These are phyloP conservation scores for Plectosphaerella plurivora DNA, from an alignment of 2,329 filamentous ascomycete genomes.

Conservation along the genomic window DNA sequence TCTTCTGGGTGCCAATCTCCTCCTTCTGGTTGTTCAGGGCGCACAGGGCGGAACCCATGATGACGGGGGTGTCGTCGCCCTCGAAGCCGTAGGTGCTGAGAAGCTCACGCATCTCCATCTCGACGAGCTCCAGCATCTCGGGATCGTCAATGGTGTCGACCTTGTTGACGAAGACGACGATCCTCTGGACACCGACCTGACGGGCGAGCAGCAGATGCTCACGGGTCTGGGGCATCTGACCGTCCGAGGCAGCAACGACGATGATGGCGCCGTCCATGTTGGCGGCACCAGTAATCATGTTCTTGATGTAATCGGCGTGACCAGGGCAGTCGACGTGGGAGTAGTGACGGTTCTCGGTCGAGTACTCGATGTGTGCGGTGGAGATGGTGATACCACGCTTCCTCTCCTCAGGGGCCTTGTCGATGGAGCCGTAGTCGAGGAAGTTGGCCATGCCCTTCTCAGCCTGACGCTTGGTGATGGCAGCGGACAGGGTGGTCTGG, in stretches of 20 bases:
- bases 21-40: constrained; percentile 81
- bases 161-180: constrained; percentile 99
- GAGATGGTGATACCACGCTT: constrained; percentile 99
- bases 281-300: constrained; percentile 99
- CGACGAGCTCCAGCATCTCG: constrained; percentile 99
- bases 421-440: constrained; percentile 95
- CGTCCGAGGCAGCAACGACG: constrained; percentile 95
- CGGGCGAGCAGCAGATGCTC: constrained; percentile 97
- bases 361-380: constrained; percentile 97
- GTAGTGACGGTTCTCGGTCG: constrained; percentile 92
- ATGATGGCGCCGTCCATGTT: constrained; percentile 99
- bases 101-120: constrained; percentile 99
- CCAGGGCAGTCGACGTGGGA: constrained; percentile 99
- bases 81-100: constrained; percentile 92
- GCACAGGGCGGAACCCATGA: constrained; percentile 95
- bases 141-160: constrained; percentile 94
- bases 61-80: constrained; percentile 94
- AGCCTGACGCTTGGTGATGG: constrained; percentile 97
- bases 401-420: constrained; percentile 98
- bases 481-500: constrained; percentile 94
- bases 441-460: constrained; percentile 92
- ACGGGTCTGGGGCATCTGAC: constrained; percentile 99
- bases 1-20: constrained; percentile 83
- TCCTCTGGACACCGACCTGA: constrained; percentile 96
- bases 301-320: constrained; percentile 99